phyloP scores from a whole-genome alignment of 2,329 filamentous ascomycete species.

The Cadophora malorum region DNA sequence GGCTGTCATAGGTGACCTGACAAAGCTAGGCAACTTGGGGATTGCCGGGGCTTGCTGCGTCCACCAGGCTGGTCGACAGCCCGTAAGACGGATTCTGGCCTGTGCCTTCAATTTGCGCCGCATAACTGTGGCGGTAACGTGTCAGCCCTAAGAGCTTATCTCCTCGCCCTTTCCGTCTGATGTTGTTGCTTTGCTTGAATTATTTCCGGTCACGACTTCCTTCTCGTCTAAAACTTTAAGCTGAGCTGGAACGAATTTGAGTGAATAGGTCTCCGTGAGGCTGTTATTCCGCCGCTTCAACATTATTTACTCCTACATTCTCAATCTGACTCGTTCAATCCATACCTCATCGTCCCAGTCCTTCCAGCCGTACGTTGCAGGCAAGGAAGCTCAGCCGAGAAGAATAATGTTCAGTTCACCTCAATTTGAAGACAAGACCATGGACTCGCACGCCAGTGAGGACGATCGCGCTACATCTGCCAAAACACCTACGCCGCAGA shows the following conservation, averaged over 20 bases:
- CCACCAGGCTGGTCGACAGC: background rate
- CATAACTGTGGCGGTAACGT: background rate
- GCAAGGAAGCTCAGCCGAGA: background rate
- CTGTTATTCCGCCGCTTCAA: too few species aligned
- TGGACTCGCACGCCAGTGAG: conserved; percentile 11
- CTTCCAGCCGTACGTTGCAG: background rate
- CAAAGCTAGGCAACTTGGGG: background rate
- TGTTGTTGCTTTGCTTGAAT: conserved; percentile 7
- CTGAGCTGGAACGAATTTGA: background rate
- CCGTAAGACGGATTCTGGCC: background rate
- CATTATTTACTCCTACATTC: background rate
- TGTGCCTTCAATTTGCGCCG: background rate
- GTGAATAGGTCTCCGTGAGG: background rate
- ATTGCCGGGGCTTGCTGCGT: background rate
- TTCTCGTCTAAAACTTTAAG: background rate
- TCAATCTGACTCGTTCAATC: background rate
- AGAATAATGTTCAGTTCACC: conserved; percentile 6
- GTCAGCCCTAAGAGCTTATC: conserved; percentile 19
- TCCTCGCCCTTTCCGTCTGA: conserved; percentile 2
- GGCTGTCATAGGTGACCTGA: background rate
- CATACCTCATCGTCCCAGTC: background rate
- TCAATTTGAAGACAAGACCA: conserved; percentile 2
- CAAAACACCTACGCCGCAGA: background rate
- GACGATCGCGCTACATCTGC: background rate
- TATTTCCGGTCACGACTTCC: conserved; percentile 6